Evolutionary conservation across 306 rosid species (phyloP).

Genomic region (Crotalaria pallida): DNA sequence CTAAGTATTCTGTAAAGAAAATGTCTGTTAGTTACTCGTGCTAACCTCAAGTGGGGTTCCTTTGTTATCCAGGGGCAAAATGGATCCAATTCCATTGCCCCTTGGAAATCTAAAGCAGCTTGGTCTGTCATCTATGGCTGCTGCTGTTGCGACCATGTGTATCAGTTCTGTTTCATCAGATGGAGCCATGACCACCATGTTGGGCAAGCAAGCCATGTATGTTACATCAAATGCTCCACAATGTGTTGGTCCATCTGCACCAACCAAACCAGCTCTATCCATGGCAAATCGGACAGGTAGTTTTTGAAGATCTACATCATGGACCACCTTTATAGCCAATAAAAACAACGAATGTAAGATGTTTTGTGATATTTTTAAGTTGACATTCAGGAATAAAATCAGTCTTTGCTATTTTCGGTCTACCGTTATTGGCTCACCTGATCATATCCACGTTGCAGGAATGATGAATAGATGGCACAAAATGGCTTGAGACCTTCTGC

Average conservation of each 20-base stretch:
- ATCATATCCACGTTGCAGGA: constrained; percentile 80
- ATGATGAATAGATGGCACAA: constrained; percentile 74
- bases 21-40: constrained; percentile 1
- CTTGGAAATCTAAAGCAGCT: constrained; percentile 82
- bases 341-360: background rate
- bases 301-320: constrained; percentile 78
- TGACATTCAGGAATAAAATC: background rate
- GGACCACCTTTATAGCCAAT: constrained; percentile 49
- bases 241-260: constrained; percentile 91
- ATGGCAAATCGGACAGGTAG: constrained; percentile 71
- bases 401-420: background rate
- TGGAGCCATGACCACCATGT: constrained; percentile 89
- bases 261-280: constrained; percentile 79
- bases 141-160: constrained; percentile 85
- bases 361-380: background rate
- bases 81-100: constrained; percentile 68
- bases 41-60: constrained; percentile 67
- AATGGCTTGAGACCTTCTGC: constrained; percentile 79
- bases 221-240: constrained; percentile 83
- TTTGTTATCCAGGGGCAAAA: constrained; percentile 45
- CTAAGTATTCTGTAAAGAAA: background rate
- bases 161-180: constrained; percentile 79
- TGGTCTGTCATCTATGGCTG: constrained; percentile 70
- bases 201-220: constrained; percentile 85
- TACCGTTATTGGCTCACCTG: constrained; percentile 40